phyloP scores from a whole-genome alignment of 2,329 filamentous ascomycete species.

The Clarireedia paspali region DNA sequence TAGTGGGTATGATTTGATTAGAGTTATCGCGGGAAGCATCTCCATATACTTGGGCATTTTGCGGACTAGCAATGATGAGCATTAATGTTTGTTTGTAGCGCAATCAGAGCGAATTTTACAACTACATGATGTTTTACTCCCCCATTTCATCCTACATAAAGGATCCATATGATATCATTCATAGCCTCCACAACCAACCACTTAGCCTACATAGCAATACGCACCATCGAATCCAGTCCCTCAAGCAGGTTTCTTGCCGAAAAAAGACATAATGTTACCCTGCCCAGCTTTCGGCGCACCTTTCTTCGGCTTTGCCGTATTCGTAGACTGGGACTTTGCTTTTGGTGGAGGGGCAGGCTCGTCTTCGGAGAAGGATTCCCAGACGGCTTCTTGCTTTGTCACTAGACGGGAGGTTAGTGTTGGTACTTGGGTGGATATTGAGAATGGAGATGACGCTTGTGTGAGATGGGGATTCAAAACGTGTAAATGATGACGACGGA shows the following conservation, averaged over 20 bases:
- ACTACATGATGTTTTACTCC: too few relatives aligned
- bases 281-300: constrained; percentile 49
- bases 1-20: not conserved
- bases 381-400: constrained; percentile 73
- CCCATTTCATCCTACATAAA: too few relatives aligned
- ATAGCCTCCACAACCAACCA: not conserved
- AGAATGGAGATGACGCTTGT: not conserved
- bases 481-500: not conserved
- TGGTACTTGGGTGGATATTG: not conserved
- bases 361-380: constrained; percentile 93
- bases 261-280: constrained; percentile 89
- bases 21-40: not conserved
- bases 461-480: not conserved
- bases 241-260: constrained; percentile 59
- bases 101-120: too few relatives aligned
- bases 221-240: not conserved
- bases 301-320: constrained; percentile 46
- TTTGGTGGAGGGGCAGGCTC: constrained; percentile 53
- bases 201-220: not conserved
- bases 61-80: not conserved
- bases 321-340: constrained; percentile 35
- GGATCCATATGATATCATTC: not conserved
- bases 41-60: not conserved
- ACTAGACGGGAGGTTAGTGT: constrained; percentile 42
- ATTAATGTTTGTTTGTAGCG: not conserved